Evolutionary conservation across 2,329 filamentous ascomycete genomes (phyloP).

Genomic region (Fusarium dimerum): DNA sequence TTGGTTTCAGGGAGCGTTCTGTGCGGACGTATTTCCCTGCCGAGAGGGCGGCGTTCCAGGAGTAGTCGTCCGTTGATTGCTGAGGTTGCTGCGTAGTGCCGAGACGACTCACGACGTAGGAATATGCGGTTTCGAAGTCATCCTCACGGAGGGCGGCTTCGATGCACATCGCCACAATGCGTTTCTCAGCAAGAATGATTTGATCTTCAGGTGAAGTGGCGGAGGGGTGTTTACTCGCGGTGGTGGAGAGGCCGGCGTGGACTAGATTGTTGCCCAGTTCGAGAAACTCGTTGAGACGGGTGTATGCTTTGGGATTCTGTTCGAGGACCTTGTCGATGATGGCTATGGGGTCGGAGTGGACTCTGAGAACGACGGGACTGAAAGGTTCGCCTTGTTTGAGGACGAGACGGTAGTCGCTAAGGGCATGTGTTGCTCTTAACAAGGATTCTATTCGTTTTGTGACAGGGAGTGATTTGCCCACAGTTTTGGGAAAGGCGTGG

Average conservation of each 20-base stretch:
- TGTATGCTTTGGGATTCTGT: slow-evolving; percentile 74
- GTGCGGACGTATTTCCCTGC: slow-evolving; percentile 73
- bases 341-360: slow-evolving; percentile 72
- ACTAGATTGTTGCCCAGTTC: slow-evolving; percentile 69
- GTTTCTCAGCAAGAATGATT: slow-evolving; percentile 50
- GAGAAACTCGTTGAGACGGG: slow-evolving; percentile 71
- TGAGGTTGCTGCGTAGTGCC: slow-evolving; percentile 30
- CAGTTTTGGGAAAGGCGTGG: slow-evolving; percentile 61
- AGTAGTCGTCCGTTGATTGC: slow-evolving; percentile 59
- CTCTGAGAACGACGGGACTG: slow-evolving; percentile 74
- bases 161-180: slow-evolving; percentile 79
- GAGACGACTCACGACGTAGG: slow-evolving; percentile 74
- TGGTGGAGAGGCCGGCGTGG: slow-evolving; percentile 50
- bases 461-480: slow-evolving; percentile 53
- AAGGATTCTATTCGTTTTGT: slow-evolving; percentile 62
- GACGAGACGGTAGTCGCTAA: slow-evolving; percentile 76
- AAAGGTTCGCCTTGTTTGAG: slow-evolving; percentile 81
- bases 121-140: slow-evolving; percentile 85
- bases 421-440: slow-evolving; percentile 69
- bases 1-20: slow-evolving; percentile 53
- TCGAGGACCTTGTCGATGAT: slow-evolving; percentile 73
- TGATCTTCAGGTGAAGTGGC: background rate
- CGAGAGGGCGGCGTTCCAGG: slow-evolving; percentile 76
- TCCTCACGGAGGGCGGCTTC: slow-evolving; percentile 75
- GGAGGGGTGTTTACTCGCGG: slow-evolving; percentile 4